Base-by-base conservation (phyloP, 441 rosid species). In the Pelargonium myrrhifolium region DNA sequence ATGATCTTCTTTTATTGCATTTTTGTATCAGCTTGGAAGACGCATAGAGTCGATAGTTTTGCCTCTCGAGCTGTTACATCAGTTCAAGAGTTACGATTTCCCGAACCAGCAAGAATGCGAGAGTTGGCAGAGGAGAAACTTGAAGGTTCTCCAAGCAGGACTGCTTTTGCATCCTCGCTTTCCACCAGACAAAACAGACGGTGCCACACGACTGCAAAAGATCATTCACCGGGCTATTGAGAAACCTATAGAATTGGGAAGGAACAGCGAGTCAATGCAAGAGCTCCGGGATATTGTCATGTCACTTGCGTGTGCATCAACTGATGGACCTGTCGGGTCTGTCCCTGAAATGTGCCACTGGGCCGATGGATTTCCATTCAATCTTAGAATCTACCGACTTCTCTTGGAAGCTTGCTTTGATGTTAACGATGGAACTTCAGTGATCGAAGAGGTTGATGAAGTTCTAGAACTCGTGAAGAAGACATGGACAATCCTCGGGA, bases 141-240 rank as follows among this genome's bases (percentile, higher is more conserved):
- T 87, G 67, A 87, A 86, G 76, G 83, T 87, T 76, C 86, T 87
- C 1, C 89, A 87, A 77, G 89, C 87, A 0, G 93, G 93, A 73
- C 71, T 87, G 61, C 85, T 87, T 42, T 65, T 80, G 75, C 81
- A 86, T 72, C 87, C 93, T 65, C 75, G 62, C 62, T 59, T 84
- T 26, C 86, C 93, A 2, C 67, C 81, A 7, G 79, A 71, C 40
- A 80, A 79, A 26, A 31, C 77, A 0, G 79, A 74, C 47, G 31
- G 73, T 28, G 79, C 77, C 65, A 69, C 81, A 22, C 87, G 80
- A 65, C 87, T 86, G 40, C 82, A 74, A 64, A 78, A 83, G 51
- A 69, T 84, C 8, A 81, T 87, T 20, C 55, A 47, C 10, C 70
- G 79, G 1, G 84, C 86, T 8, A 59, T 80, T 2, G 82, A 81